Evolutionary conservation across 345 rosid genomes (phyloP).

Genomic region (Eucalyptus polyanthemos): DNA sequence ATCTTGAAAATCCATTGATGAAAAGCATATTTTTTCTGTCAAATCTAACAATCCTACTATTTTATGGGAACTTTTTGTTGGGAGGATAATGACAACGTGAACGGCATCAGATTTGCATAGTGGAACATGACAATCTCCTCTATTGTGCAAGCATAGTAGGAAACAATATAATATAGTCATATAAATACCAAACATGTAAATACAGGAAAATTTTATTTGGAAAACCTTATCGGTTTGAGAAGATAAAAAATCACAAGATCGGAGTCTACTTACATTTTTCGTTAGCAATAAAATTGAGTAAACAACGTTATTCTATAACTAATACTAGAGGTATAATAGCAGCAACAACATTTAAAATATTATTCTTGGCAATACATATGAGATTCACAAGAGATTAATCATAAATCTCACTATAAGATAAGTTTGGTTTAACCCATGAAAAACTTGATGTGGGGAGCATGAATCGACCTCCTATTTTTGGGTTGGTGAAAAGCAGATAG

Average conservation of each 20-base stretch:
- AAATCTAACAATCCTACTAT: not conserved
- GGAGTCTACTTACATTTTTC: not conserved
- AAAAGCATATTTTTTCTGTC: not conserved
- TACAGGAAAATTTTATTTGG: too few relatives aligned
- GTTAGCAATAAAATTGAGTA: too few relatives aligned
- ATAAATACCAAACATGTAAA: not conserved
- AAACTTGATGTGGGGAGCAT: too few relatives aligned
- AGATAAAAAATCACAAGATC: fast-evolving
- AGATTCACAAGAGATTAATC: not conserved
- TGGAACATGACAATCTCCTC: too few relatives aligned
- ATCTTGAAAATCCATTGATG: not conserved
- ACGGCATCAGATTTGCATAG: fast-evolving
- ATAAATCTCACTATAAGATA: too few relatives aligned
- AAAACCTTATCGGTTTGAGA: too few relatives aligned
- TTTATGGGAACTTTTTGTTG: not conserved
- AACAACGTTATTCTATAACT: not conserved
- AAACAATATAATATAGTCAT: not conserved
- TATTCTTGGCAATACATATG: not conserved
- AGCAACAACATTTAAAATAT: too few relatives aligned
- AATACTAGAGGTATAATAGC: not conserved
- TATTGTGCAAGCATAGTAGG: not conserved
- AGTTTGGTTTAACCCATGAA: not conserved
- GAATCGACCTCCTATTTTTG: too few relatives aligned
- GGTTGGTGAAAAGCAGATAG: not conserved
- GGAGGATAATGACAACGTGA: not conserved